phyloP scores from a whole-genome alignment of 169 alveolate species.

The Plasmodium reichenowi region DNA sequence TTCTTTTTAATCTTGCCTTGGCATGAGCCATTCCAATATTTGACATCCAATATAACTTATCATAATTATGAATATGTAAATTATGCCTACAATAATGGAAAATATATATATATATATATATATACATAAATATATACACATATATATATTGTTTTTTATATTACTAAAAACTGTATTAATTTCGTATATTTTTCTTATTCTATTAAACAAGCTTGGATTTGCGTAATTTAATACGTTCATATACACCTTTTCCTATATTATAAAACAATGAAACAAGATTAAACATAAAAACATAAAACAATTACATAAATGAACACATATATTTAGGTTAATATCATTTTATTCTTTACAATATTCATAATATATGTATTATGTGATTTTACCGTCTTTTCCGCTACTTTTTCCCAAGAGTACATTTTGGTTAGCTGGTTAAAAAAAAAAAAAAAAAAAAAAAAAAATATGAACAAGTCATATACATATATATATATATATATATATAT shows the following conservation, averaged over 20 bases:
- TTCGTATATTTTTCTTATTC: constrained; percentile 44
- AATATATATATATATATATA: not conserved
- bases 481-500: too few relatives aligned
- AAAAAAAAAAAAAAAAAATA: constrained; percentile 16
- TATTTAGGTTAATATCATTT: not conserved
- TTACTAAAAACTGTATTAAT: constrained; percentile 71
- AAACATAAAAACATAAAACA: not conserved
- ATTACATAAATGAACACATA: not conserved
- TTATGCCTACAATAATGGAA: constrained; percentile 11
- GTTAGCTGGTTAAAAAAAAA: constrained; percentile 60
- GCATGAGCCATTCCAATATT: constrained; percentile 60
- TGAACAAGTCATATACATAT: not conserved
- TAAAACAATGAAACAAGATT: not conserved
- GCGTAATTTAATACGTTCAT: constrained; percentile 47
- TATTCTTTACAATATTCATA: too few relatives aligned
- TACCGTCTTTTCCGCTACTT: constrained; percentile 79
- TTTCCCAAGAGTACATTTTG: constrained; percentile 85
- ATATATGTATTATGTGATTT: not conserved
- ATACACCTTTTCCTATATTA: constrained; percentile 66
- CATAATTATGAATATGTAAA: constrained; percentile 65
- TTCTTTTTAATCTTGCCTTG: constrained; percentile 18
- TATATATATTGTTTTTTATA: constrained; percentile 10
- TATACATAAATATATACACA: too few relatives aligned
- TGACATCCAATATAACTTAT: constrained; percentile 46
- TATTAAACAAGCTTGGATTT: constrained; percentile 28